Base-by-base conservation (phyloP, 1,284 basidiomycete genomes). In the Rhodotorula mucilaginosa region DNA sequence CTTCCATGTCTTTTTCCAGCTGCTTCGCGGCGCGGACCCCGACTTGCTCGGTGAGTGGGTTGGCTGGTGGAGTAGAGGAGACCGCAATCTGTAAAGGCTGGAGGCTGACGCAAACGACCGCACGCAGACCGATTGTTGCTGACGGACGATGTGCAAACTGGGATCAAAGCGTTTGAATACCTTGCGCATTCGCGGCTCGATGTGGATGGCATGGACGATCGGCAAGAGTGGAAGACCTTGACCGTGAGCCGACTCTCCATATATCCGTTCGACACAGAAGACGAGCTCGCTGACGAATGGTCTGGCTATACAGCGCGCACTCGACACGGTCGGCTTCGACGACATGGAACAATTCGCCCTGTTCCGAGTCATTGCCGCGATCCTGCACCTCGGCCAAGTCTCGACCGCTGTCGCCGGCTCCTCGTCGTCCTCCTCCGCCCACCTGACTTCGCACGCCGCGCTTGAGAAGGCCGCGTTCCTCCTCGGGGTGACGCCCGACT, bases 1-100 rank as follows among this genome's bases (percentile, higher is more conserved):
- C 80, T 99, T 99, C 81, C 97, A 99, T 80, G 91, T 98, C 5
- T 99, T 99, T 82, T 99, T 99, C 81, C 94, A 98, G 82, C 82
- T 93, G 39, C 81, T 91, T 26, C 84, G 77, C 1, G 80, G 79
- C 18, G 79, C 78, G 75, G 79, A 80, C 73, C 70, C 68, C 21
- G 64, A 54, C 26, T 26, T 71, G 15, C 48, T 71, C 29, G 46
- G 69, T 74, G 44, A 10, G 67, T 64, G 1, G 29, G 31, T 19
- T 34, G 5, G 12, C 29, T 29, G 13, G 8, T 26, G 26, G 26
- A 26, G 26, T 26, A 26, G 26, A 26, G 26, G 26, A 26, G 26
- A 26, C 26, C 26, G 26, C 26, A 26, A 26, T 26, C 26, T 26
- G 26, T 26, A 26, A 26, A 26, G 26, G 26, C 26, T 26, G 26